phyloP scores from a whole-genome alignment of 768 basidiomycete species.

The Calocybe gangraenosa region DNA sequence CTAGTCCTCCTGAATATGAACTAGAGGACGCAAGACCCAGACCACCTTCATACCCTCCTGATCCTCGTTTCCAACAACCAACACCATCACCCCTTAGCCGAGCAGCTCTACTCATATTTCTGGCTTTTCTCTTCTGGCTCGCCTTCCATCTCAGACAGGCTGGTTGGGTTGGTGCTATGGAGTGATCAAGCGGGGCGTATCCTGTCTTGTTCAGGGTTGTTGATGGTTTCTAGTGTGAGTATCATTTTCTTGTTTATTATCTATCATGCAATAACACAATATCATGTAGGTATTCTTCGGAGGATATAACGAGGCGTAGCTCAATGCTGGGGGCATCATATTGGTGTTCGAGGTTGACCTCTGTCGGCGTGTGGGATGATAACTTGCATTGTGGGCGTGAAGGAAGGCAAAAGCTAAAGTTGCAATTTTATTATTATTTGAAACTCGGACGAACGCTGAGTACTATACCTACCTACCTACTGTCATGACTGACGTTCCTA shows the following conservation, averaged over 20 bases:
- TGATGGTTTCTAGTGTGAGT: background rate
- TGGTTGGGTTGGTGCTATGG: conserved; percentile 11
- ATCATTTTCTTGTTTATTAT: background rate
- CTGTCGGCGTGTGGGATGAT: too few species aligned
- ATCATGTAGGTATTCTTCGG: background rate
- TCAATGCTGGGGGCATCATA: too few species aligned
- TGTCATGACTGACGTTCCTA: too few species aligned
- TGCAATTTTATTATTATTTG: too few species aligned
- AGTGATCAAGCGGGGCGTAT: background rate
- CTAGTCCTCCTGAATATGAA: conserved; percentile 8
- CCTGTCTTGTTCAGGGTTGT: background rate
- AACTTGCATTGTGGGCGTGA: too few species aligned
- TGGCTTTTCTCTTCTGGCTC: conserved; percentile 12
- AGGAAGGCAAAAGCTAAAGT: too few species aligned
- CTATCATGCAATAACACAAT: background rate
- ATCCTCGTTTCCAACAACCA: conserved; percentile 14
- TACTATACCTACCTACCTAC: too few species aligned
- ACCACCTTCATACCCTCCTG: conserved; percentile 9
- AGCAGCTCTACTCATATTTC: conserved; percentile 12
- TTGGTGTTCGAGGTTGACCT: too few species aligned
- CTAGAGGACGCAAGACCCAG: conserved; percentile 13
- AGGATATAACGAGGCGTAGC: background rate
- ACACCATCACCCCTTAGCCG: conserved; percentile 13
- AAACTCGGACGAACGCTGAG: too few species aligned
- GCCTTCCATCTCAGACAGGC: conserved; percentile 17